phyloP scores from a whole-genome alignment of 2,329 filamentous ascomycete species.

The Fusarium pseudonygamai region DNA sequence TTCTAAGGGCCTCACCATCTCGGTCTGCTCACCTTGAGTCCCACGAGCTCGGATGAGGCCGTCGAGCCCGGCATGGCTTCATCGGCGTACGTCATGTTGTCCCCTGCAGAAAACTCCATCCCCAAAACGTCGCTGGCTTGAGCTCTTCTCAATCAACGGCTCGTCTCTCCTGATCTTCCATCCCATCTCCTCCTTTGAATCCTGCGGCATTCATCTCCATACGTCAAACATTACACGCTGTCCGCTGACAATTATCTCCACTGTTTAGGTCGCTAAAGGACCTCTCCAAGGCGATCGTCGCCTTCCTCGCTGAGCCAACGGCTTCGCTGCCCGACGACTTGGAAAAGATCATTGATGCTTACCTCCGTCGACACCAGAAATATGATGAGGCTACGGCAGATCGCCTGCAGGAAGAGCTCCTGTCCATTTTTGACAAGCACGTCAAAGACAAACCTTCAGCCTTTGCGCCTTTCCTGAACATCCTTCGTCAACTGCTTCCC shows the following conservation, averaged over 20 bases:
- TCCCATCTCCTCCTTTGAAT: slow-evolving; percentile 23
- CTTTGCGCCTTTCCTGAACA: slow-evolving; percentile 73
- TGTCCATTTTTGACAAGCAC: slow-evolving; percentile 71
- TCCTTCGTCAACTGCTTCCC: slow-evolving; percentile 71
- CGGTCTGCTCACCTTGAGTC: slow-evolving; percentile 35
- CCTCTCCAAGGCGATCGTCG: slow-evolving; percentile 65
- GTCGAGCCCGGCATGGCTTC: slow-evolving; percentile 42
- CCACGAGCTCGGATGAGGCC: slow-evolving; percentile 42
- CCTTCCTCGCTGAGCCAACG: slow-evolving; percentile 58
- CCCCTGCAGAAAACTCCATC: slow-evolving; percentile 37
- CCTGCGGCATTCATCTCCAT: slow-evolving; percentile 19
- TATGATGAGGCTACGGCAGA: slow-evolving; percentile 76
- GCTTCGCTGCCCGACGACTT: slow-evolving; percentile 75
- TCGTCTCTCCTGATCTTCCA: slow-evolving; percentile 23
- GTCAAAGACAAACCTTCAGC: slow-evolving; percentile 66
- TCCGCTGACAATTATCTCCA: slow-evolving; percentile 36
- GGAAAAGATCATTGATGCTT: slow-evolving; percentile 68
- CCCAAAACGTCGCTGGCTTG: not conserved
- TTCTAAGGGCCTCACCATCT: slow-evolving; percentile 35
- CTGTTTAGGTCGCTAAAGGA: slow-evolving; percentile 66
- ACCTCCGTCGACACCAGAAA: slow-evolving; percentile 73
- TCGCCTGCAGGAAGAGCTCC: slow-evolving; percentile 77
- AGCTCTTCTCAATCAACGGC: slow-evolving; percentile 20
- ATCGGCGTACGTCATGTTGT: slow-evolving; percentile 42
- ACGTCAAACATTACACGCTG: not conserved